Base-by-base conservation (phyloP, 2,329 filamentous ascomycete genomes). In the Cladosporium sp. region DNA sequence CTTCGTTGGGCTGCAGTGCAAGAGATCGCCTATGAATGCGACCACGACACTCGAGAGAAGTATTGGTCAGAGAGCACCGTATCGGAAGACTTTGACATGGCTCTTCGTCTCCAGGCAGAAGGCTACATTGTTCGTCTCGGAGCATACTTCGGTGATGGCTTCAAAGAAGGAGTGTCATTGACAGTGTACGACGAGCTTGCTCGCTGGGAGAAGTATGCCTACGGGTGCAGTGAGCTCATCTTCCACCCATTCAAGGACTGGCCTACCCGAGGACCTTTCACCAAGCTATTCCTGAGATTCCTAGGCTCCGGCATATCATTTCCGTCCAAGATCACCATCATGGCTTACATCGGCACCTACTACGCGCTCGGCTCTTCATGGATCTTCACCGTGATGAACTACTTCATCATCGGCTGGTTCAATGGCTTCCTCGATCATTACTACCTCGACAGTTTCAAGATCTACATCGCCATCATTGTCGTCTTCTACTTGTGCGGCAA, bases 191-290 rank as follows among this genome's bases (percentile, higher is more conserved):
- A 92, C 68, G 88, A 92, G 68, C 76, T 92, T 53, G 85, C 86
- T 2, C 84, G 88, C 51, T 92, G 88, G 88, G 88, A 92, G 64
- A 92, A 92, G 70, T 90, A 90, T 65, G 88, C 88, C 3, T 91
- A 89, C 61, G 87, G 88, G 32, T 91, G 88, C 70, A 88, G 87
- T 66, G 88, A 91, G 71, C 75, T 92, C 51, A 76, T 92, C 51
- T 92, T 93, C 73, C 80, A 92, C 64, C 88, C 88, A 3, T 74
- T 92, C 54, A 79, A 80, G 54, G 83, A 82, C 59, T 92, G 88
- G 88, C 67, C 82, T 39, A 83, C 77, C 64, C 80, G 77, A 13
- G 88, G 88, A 0, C 88, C 88, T 22, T 88, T 92, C 65, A 92
- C 88, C 3, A 83, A 84, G 18, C 78, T 92, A 4, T 92, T 92